These are phyloP conservation scores for Rhodotorula sp. DNA, from an alignment of 1,284 basidiomycete genomes.

Conservation along the genomic window DNA sequence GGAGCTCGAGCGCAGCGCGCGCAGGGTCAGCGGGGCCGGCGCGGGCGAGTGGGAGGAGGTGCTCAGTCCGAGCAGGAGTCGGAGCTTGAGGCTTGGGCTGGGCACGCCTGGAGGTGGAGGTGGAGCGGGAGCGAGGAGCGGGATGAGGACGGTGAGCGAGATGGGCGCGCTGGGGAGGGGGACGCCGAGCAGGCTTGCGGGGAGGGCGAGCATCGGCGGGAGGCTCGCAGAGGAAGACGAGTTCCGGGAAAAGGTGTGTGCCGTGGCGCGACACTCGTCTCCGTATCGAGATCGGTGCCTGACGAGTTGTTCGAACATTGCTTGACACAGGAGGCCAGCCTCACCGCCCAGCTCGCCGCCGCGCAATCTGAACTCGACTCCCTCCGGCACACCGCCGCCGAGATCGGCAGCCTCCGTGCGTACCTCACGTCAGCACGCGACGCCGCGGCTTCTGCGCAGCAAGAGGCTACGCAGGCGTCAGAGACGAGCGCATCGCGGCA, in stretches of 20 bases:
- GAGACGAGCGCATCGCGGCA: background rate
- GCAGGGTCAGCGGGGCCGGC: slow-evolving; percentile 16
- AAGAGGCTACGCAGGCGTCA: no score
- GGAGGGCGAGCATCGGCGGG: slow-evolving; percentile 1
- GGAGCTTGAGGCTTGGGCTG: slow-evolving; percentile 5
- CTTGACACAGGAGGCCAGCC: slow-evolving; percentile 23
- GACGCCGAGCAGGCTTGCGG: slow-evolving; percentile 14
- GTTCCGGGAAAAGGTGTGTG: slow-evolving; percentile 21
- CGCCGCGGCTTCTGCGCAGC: background rate
- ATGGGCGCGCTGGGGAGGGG: slow-evolving; percentile 30
- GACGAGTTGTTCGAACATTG: no score
- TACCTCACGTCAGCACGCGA: slow-evolving; percentile 5
- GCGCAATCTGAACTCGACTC: slow-evolving; percentile 10
- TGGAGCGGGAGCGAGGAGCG: background rate
- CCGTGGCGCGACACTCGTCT: no score
- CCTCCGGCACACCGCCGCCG: slow-evolving; percentile 3
- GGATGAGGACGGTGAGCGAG: slow-evolving; percentile 22
- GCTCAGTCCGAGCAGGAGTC: slow-evolving; percentile 26
- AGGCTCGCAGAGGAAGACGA: slow-evolving; percentile 21
- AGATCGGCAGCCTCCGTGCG: slow-evolving; percentile 16
- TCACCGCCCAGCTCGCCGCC: slow-evolving; percentile 27
- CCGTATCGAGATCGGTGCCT: no score
- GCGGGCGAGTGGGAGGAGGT: slow-evolving; percentile 8
- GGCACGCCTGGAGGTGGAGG: background rate
- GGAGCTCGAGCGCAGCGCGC: slow-evolving; percentile 30